A percentile compares a stretch with the other conserved stretches of the same genome.
These are phyloP conservation scores for Rosa chinensis DNA, from an alignment of 306 rosid genomes.

Conservation along the genomic window DNA sequence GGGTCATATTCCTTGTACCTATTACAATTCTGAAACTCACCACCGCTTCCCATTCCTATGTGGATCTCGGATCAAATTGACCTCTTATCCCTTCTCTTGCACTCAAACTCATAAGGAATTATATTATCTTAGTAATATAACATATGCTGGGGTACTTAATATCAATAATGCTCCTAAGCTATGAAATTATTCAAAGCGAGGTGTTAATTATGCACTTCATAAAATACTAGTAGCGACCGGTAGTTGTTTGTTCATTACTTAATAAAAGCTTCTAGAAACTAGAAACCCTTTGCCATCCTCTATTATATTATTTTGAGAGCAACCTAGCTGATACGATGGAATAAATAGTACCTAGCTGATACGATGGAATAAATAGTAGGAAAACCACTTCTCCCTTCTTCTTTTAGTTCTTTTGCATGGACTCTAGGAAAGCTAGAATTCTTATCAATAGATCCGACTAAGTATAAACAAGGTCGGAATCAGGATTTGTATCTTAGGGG, in stretches of 20 bases:
- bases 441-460: no score
- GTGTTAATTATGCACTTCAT: background rate
- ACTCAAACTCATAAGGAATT: background rate
- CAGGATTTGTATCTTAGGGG: no score
- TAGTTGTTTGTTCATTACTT: background rate
- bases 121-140: background rate
- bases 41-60: background rate
- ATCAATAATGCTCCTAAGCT: no score
- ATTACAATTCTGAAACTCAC: background rate
- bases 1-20: background rate
- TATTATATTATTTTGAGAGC: background rate
- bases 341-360: background rate
- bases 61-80: background rate
- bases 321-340: background rate
- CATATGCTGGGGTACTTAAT: background rate
- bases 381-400: background rate
- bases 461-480: no score
- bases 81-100: background rate
- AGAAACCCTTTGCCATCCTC: background rate
- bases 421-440: background rate
- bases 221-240: background rate
- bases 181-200: background rate
- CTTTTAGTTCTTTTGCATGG: background rate
- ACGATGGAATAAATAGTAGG: background rate
- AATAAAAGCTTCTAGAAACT: background rate